These are phyloP conservation scores for Aspergillus pseudoglaucus DNA, from an alignment of 2,329 filamentous ascomycete species.

Conservation along the genomic window DNA sequence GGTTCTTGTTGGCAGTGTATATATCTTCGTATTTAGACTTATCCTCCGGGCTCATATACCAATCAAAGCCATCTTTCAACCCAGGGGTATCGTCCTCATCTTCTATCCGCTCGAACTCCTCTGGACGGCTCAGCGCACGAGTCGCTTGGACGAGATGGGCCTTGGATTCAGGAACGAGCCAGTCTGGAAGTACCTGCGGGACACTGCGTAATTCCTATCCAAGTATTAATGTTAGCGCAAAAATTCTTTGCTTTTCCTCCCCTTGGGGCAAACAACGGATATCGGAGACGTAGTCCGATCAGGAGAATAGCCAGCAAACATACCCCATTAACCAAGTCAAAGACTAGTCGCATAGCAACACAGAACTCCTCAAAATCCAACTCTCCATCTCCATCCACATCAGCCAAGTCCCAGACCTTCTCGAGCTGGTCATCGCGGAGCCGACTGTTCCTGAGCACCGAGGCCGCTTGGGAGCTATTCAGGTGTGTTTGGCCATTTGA, in stretches of 20 bases:
- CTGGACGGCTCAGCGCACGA: conserved; percentile 69
- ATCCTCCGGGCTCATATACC: conserved; percentile 94
- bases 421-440: conserved; percentile 81
- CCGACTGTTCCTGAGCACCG: conserved; percentile 66
- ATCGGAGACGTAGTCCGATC: neutral
- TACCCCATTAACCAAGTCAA: conserved; percentile 93
- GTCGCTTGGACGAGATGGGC: conserved; percentile 80
- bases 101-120: conserved; percentile 77
- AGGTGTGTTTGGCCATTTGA: conserved; percentile 58
- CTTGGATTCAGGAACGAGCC: conserved; percentile 94
- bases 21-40: conserved; percentile 96
- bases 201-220: conserved; percentile 79
- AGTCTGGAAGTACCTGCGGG: conserved; percentile 79
- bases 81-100: conserved; percentile 72
- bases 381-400: conserved; percentile 95
- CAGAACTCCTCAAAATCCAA: conserved; percentile 99
- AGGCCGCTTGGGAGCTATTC: conserved; percentile 63
- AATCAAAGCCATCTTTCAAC: conserved; percentile 94
- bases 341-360: conserved; percentile 96
- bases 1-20: conserved; percentile 84
- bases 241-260: neutral
- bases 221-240: conserved; percentile 4
- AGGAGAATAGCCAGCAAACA: conserved; percentile 20
- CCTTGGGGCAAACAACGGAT: neutral
- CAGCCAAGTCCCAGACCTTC: conserved; percentile 91